Conservation (phyloP, 345 rosid genomes). For the Murraya koenigii region DNA sequence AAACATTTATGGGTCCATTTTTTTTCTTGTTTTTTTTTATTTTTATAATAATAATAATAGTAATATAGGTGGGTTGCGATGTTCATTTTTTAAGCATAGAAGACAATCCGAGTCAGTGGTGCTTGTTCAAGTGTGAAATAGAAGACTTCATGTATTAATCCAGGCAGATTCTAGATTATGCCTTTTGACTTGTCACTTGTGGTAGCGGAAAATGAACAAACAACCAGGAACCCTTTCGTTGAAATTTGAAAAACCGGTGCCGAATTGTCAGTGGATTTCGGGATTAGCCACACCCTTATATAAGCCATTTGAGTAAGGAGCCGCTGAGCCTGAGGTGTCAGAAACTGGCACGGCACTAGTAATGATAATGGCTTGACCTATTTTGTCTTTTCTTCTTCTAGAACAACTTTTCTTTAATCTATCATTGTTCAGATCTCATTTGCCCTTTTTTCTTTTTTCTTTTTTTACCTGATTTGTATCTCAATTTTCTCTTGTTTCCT, state of each 20-base stretch:
- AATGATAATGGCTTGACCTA: background rate
- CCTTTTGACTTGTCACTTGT: conserved; percentile 26
- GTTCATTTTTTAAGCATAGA: background rate
- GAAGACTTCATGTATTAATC: background rate
- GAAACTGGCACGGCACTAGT: background rate
- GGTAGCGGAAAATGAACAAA: background rate
- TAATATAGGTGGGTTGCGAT: background rate
- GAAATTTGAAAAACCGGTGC: background rate
- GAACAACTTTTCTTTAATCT: background rate
- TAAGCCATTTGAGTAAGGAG: background rate
- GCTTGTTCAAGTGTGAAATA: conserved; percentile 5
- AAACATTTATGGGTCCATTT: no score
- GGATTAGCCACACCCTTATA: no score
- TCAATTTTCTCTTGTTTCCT: background rate
- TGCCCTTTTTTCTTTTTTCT: background rate
- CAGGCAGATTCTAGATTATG: background rate
- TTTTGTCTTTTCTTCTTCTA: background rate
- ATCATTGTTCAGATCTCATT: no score
- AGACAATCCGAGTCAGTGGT: no score
- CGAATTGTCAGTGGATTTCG: background rate
- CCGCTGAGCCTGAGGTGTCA: background rate
- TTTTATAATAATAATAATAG: no score
- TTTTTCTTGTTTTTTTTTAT: no score
- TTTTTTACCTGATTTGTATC: background rate
- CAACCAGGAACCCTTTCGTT: background rate